A percentile compares a stretch with the other conserved stretches of the same genome.
Conservation (phyloP, 805 yeast genomes). For the Nakazawaea holstii region DNA sequence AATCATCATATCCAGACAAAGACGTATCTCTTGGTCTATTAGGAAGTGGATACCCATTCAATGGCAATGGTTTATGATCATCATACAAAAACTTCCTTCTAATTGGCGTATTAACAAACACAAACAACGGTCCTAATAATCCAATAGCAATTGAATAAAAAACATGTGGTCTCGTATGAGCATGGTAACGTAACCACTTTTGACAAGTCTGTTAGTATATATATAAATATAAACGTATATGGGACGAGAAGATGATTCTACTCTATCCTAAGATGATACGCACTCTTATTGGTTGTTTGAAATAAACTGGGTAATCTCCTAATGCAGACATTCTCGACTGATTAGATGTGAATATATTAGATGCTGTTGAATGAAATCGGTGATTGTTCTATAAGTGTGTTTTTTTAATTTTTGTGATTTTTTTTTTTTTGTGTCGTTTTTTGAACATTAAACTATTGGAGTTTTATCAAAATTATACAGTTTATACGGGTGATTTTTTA, state of each 20-base stretch:
- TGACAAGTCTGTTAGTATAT: constrained; percentile 1
- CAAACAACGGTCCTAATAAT: constrained; percentile 58
- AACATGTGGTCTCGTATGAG: constrained; percentile 72
- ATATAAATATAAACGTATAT: too few species aligned
- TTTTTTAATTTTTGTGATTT: neutral
- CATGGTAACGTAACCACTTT: constrained; percentile 72
- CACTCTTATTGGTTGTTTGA: constrained; percentile 47
- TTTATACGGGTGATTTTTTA: too few species aligned
- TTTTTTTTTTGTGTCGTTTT: neutral
- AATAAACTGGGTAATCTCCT: constrained; percentile 13
- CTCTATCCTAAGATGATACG: constrained; percentile 22
- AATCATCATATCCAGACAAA: constrained; percentile 54
- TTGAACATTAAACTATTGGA: too few species aligned
- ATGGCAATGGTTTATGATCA: constrained; percentile 64
- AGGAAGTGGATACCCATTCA: constrained; percentile 50
- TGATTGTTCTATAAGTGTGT: neutral
- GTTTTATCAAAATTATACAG: too few species aligned
- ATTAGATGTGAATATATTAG: too few species aligned
- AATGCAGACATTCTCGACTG: constrained; percentile 4
- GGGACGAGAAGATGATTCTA: too few species aligned
- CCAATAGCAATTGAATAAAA: constrained; percentile 64
- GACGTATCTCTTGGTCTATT: constrained; percentile 43
- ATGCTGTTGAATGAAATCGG: too few species aligned
- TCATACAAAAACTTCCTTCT: constrained; percentile 64
- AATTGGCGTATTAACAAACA: constrained; percentile 55